Base-by-base conservation (phyloP, 768 basidiomycete genomes). In the Xerocomellus chrysenteron region DNA sequence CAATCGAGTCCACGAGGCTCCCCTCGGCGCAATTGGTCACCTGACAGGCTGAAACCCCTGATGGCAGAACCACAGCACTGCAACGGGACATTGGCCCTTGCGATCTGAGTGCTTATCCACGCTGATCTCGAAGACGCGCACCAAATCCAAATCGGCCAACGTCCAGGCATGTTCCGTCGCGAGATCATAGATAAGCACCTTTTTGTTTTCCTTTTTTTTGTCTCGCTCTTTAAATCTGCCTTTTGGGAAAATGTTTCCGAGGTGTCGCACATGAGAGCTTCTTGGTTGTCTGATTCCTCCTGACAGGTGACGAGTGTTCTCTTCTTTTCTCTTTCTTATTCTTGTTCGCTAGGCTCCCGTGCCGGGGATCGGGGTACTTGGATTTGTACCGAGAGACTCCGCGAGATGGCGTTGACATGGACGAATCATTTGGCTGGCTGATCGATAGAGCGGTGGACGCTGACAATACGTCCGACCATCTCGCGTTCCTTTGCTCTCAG, bases 61-160 rank as follows among this genome's bases (percentile, higher is more conserved):
- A 66, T 47, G 57, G 57, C 43, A 51, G 49, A 60, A 59, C 16
- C n/a, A 54, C 46, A 58, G 55, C 56, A 60, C 26, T 52, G 37
- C 42, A 28, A 58, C 46, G 32, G 28, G 21, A 52, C 7, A 40
- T 28, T 35, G 24, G 24, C 5, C 26, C 49, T 62, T 63, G 58
- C 44, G 56, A 65, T 62, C 30, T 2, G 16, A 1, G 19, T 59
- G 43, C 59, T 50, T 56, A 64, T 62, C 64, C 60, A 19, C 44
- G 33, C 35, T 63, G 59, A 72, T 71, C 65, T 70, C 61, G 58
- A 59, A 62, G 60, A 40, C n/a, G 10, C 5, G 9, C 40, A 13
- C 24, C 7, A 30, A 30, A 50, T 46, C n/a, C 7, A 30, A 30
- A 50, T 46, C n/a, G n/a, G 40, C 36, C 48, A 11, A 35, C 28